A percentile compares a stretch with the other conserved stretches of the same genome.
These are phyloP conservation scores for Acer negundo DNA, from an alignment of 345 rosid genomes.

Conservation along the genomic window DNA sequence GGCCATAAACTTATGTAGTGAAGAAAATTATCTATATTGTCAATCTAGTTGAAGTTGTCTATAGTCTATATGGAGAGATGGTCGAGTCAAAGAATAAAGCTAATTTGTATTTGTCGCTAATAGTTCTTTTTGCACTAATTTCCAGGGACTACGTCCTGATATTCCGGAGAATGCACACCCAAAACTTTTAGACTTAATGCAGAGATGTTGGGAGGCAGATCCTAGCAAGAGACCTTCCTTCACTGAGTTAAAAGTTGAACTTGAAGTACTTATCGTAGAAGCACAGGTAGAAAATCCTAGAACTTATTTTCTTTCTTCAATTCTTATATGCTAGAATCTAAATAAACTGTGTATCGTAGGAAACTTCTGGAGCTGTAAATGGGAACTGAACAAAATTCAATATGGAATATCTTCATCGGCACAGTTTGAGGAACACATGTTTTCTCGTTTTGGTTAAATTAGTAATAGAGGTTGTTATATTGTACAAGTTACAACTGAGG, in stretches of 20 bases:
- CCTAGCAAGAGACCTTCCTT: conserved; percentile 59
- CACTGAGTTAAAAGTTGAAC: conserved; percentile 50
- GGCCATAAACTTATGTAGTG: neutral
- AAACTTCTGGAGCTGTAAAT: conserved; percentile 33
- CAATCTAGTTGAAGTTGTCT: neutral
- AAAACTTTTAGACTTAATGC: conserved; percentile 53
- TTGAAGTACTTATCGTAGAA: conserved; percentile 52
- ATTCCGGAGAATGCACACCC: conserved; percentile 59
- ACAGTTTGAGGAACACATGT: conserved; percentile 21
- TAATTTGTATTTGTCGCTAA: neutral
- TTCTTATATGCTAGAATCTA: neutral
- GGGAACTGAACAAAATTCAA: conserved; percentile 28
- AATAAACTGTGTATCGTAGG: conserved; percentile 31
- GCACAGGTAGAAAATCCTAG: conserved; percentile 40
- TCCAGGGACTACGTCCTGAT: conserved; percentile 72
- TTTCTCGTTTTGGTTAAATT: conserved; percentile 10
- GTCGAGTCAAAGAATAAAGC: neutral
- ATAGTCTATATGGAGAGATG: neutral
- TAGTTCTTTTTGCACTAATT: neutral
- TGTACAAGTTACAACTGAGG: conserved; percentile 29
- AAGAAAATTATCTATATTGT: neutral
- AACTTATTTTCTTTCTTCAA: neutral
- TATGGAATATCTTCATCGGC: conserved; percentile 12
- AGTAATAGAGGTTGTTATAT: conserved; percentile 20
- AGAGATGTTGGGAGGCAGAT: conserved; percentile 69